These are phyloP conservation scores for Pseudonitzschia multistriata DNA, from an alignment of 108 stramenopile species.

Conservation along the genomic window DNA sequence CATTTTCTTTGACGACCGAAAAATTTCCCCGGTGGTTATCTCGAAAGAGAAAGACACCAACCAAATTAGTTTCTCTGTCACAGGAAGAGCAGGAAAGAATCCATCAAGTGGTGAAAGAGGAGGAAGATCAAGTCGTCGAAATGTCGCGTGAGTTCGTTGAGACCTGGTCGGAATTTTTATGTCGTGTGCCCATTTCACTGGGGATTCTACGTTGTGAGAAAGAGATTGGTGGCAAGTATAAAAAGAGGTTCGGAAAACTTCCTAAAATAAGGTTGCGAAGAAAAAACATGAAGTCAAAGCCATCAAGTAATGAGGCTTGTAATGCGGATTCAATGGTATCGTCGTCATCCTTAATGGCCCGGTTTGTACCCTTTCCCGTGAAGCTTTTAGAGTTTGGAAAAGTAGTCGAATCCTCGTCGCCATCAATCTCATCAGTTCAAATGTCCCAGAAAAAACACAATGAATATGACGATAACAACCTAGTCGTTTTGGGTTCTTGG, in stretches of 20 bases:
- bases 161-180: conserved; percentile 28
- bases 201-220: conserved; percentile 15
- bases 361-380: conserved; percentile 7
- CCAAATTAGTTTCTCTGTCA: background rate
- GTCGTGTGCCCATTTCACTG: conserved; percentile 13
- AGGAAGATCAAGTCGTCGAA: conserved; percentile 8
- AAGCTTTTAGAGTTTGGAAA: conserved; percentile 14
- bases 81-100: background rate
- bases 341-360: conserved; percentile 4
- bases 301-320: background rate
- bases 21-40: background rate
- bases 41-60: background rate
- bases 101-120: background rate
- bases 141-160: conserved; percentile 15
- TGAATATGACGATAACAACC: background rate
- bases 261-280: background rate
- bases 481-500: conserved; percentile 13
- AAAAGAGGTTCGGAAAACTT: background rate
- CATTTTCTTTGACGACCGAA: conserved; percentile 2
- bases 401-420: background rate
- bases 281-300: background rate
- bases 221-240: background rate
- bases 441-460: background rate
- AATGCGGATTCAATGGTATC: background rate
- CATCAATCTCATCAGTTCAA: background rate